These are phyloP conservation scores for Lathyrus tuberosus DNA, from an alignment of 306 rosid genomes.

Conservation along the genomic window DNA sequence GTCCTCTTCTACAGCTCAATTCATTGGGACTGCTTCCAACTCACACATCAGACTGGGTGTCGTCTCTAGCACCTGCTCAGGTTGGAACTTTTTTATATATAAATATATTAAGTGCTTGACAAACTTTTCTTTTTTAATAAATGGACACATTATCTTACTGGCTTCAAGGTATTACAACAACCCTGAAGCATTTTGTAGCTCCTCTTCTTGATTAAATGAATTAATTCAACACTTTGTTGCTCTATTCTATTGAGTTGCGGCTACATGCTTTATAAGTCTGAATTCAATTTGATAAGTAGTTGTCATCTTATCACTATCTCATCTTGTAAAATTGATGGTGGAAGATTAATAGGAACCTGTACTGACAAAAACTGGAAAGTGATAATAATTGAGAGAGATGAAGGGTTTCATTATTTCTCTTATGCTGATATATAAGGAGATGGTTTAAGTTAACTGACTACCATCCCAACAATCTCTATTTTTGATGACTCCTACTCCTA, in stretches of 20 bases:
- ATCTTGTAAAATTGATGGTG: constrained; percentile 8
- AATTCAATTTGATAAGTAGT: constrained; percentile 18
- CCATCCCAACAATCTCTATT: not conserved
- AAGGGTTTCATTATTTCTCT: constrained; percentile 6
- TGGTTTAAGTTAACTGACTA: not conserved
- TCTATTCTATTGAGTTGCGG: constrained; percentile 1
- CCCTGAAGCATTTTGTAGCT: constrained; percentile 20
- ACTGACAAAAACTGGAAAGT: not conserved
- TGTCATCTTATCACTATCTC: constrained; percentile 1
- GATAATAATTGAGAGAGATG: too few relatives aligned
- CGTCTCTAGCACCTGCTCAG: constrained; percentile 91
- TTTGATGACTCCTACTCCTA: not conserved
- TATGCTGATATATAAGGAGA: constrained; percentile 2
- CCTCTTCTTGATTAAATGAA: constrained; percentile 16
- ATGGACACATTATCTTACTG: constrained; percentile 11
- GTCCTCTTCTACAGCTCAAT: constrained; percentile 68
- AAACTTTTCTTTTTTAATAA: not conserved
- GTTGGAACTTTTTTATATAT: constrained; percentile 47
- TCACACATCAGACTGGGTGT: constrained; percentile 97
- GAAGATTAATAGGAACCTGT: not conserved
- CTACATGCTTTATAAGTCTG: constrained; percentile 23
- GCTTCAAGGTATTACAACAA: constrained; percentile 6
- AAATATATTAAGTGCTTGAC: constrained; percentile 4
- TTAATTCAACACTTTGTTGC: constrained; percentile 13
- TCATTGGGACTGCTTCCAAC: constrained; percentile 96